Base-by-base conservation (phyloP, 2,329 filamentous ascomycete genomes). In the Stachybotrys chlorohalonatus region DNA sequence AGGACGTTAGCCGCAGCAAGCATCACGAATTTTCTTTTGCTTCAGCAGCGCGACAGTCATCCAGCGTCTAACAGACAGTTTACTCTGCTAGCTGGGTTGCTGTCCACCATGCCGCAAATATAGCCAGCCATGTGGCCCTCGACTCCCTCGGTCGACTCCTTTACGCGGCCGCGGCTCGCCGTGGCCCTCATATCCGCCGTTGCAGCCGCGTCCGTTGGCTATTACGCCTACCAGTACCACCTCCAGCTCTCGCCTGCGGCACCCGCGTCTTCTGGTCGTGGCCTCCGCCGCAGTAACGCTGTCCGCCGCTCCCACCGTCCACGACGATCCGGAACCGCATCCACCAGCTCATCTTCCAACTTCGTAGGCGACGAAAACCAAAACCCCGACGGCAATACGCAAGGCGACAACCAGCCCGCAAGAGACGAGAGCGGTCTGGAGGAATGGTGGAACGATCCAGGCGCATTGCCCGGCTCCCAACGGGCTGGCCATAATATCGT, bases 401-500 rank as follows among this genome's bases (percentile, higher is more conserved):
- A 53, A 61, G 5, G 61, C 59, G 1, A 65, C 68, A 1, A 54
- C 66, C 4, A 69, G 68, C 32, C 68, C 76, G 46, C 68, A 60
- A 47, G 76, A 76, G 52, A 68, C 69, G 1, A 64, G 68, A 24
- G 71, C 70, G 54, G 73, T 72, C 58, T 69, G 71, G 5, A 31
- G 52, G 76, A 79, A 55, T 82, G 78, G 78, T 80, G 74, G 68
- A 76, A 79, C 56, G 77, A 80, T 24, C 63, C 68, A 45, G 58
- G 63, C 54, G 67, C 66, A 15, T 67, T 68, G 54, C 68, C 73
- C 54, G 66, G 73, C 32, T 66, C 73, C 36, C 75, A 76, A 57
- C 76, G 77, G 55, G 80, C 75, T 39, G 89, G 89, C 7, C 89
- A 94, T 64, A 92, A 91, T 57, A 84, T 95, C 51, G 86, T 95